Evolutionary conservation across 1,139 yeast species (phyloP), one percentile per base, ranked within the genome.

Genomic region (Candida sp.): DNA sequence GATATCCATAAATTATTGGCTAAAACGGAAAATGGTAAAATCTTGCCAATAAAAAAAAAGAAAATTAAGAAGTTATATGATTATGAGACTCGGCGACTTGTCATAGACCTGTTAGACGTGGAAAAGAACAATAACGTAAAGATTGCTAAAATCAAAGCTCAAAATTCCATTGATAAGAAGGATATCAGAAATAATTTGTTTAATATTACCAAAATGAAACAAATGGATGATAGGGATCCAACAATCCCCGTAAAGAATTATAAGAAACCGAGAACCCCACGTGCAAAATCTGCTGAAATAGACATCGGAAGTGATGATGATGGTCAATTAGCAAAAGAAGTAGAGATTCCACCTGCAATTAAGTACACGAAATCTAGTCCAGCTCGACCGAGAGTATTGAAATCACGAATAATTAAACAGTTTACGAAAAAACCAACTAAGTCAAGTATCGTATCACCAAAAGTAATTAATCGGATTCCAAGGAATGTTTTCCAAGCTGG

Each of bases 1-100:
- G 81, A 81, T 51, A 89, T 95, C 27, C 55, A 52, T 21, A 56
- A 70, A 38, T 62, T 93, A 32, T 58, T 87, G 35, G 67, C 63
- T 4, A 70, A 63, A 29, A 52, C 56, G 21, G 55, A 57, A 4
- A 44, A 53, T 29, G 66, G 62, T 1, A 49, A 50, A 5, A 40
- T 57, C 4, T 55, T 67, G 36, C 49, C 30, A 40, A 42, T 36
- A 47, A 51, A 22, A 41, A 38, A 23, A 34, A 39, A 8, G 42
- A 47, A 44, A 50, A 30, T 42, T 50, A 21, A 39, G 39, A 45
- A 47, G 40, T 49, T 46, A 38, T 45, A 29, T 15, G 50, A 54
- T 22, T 68, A 61, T 46, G 39, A 43, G 12, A 45, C 53, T n/a
- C 51, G 70, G 36, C 49, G 52, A 3, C 60, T 61, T 4, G 60